Conservation (phyloP, 2,329 filamentous ascomycete genomes). For the Trichoderma lentiforme region DNA sequence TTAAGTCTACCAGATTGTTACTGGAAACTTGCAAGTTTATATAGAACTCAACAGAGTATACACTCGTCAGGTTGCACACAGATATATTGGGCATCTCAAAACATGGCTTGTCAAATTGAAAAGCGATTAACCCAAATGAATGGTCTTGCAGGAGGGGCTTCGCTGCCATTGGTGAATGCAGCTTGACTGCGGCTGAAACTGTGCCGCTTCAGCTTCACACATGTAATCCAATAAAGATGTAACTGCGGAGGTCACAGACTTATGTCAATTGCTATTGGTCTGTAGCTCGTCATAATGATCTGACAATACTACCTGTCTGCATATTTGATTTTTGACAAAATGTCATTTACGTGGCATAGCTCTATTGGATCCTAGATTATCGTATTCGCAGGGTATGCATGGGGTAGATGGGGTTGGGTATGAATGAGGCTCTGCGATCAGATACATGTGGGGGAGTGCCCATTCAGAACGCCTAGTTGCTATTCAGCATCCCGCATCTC, state of each 20-base stretch:
- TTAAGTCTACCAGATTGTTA: not conserved
- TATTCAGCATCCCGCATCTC: not conserved
- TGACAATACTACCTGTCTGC: not conserved
- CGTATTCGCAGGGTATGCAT: not conserved
- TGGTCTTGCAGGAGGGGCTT: not conserved
- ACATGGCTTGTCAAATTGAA: not conserved
- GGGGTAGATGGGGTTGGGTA: not conserved
- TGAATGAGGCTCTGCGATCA: not conserved
- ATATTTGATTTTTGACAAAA: not conserved
- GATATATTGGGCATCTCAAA: not conserved
- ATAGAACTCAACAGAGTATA: not conserved
- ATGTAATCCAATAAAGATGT: not conserved
- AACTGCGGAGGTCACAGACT: not conserved
- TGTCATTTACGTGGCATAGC: not conserved
- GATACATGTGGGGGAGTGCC: not conserved
- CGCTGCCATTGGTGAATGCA: not conserved
- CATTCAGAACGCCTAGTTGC: not conserved
- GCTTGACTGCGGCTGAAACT: not conserved
- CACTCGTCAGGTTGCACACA: not conserved
- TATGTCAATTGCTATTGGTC: not conserved
- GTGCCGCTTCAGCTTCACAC: not conserved
- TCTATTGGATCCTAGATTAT: not conserved
- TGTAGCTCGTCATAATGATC: not conserved
- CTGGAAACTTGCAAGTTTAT: not conserved
- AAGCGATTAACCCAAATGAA: not conserved